Evolutionary conservation across 2,329 filamentous ascomycete genomes (phyloP).

Genomic region (Periconia sp.): DNA sequence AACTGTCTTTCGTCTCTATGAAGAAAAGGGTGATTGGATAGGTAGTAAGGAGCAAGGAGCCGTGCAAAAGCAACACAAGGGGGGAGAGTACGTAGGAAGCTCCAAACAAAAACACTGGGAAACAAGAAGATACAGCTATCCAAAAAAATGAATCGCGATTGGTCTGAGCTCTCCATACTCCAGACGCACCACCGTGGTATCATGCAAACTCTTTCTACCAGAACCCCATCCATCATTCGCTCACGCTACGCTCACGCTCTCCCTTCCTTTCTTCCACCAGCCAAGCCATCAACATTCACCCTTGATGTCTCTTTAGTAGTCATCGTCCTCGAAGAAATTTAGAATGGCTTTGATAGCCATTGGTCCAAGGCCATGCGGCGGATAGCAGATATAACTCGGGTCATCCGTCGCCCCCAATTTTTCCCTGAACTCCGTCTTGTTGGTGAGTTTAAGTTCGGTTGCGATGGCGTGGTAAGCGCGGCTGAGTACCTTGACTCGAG

Average conservation of each 20-base stretch:
- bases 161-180: not conserved
- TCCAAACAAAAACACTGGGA: not conserved
- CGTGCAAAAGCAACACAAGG: too few relatives aligned
- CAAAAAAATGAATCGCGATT: not conserved
- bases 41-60: too few relatives aligned
- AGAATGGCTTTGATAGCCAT: constrained; percentile 82
- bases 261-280: not conserved
- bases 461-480: constrained; percentile 81
- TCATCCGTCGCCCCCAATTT: constrained; percentile 87
- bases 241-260: not conserved
- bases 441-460: constrained; percentile 77
- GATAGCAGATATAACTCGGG: constrained; percentile 87
- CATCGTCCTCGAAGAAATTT: constrained; percentile 81
- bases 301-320: constrained; percentile 14
- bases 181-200: not conserved
- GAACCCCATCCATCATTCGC: not conserved
- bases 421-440: constrained; percentile 86
- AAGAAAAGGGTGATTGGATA: too few relatives aligned
- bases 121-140: not conserved
- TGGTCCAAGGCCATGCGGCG: constrained; percentile 79
- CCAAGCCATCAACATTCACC: not conserved
- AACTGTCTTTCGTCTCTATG: too few relatives aligned
- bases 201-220: not conserved
- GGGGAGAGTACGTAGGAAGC: not conserved
- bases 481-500: constrained; percentile 78